These are phyloP conservation scores for Rhodotorula graminis DNA, from an alignment of 768 basidiomycete species.

Conservation along the genomic window DNA sequence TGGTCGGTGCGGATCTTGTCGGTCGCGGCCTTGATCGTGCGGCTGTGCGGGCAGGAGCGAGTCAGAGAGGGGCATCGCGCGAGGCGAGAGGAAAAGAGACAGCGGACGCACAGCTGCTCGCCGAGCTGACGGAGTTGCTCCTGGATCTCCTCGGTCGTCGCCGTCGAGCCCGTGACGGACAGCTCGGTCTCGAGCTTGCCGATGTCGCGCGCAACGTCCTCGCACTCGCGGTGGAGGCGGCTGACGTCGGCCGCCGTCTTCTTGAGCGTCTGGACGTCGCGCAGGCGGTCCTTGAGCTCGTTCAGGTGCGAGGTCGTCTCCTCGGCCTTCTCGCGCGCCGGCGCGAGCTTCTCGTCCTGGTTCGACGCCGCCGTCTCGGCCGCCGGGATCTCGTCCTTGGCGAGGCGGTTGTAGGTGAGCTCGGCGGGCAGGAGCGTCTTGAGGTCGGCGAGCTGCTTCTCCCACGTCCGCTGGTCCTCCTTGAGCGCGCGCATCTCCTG, in stretches of 20 bases:
- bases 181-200: constrained; percentile 64
- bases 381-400: constrained; percentile 60
- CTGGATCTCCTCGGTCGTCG: constrained; percentile 81
- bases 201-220: constrained; percentile 59
- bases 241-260: constrained; percentile 59
- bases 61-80: neutral
- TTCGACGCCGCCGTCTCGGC: constrained; percentile 61
- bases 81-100: neutral
- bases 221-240: constrained; percentile 53
- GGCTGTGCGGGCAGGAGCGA: constrained; percentile 54
- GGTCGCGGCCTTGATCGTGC: constrained; percentile 47
- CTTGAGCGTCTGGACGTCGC: constrained; percentile 58
- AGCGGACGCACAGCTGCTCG: constrained; percentile 59
- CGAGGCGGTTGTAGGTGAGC: constrained; percentile 56
- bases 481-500: constrained; percentile 51
- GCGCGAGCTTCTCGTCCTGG: constrained; percentile 58
- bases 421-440: constrained; percentile 61
- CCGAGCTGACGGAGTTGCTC: constrained; percentile 63
- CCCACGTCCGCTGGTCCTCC: constrained; percentile 60
- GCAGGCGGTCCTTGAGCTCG: constrained; percentile 29
- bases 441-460: constrained; percentile 55
- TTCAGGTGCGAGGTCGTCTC: constrained; percentile 52
- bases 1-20: constrained; percentile 34
- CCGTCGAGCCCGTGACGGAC: constrained; percentile 65
- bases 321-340: constrained; percentile 57